Percentiles rank a stretch among this genome's conserved stretches.
Conservation (phyloP, 805 yeast species). For the Soucietia sequanensis region DNA sequence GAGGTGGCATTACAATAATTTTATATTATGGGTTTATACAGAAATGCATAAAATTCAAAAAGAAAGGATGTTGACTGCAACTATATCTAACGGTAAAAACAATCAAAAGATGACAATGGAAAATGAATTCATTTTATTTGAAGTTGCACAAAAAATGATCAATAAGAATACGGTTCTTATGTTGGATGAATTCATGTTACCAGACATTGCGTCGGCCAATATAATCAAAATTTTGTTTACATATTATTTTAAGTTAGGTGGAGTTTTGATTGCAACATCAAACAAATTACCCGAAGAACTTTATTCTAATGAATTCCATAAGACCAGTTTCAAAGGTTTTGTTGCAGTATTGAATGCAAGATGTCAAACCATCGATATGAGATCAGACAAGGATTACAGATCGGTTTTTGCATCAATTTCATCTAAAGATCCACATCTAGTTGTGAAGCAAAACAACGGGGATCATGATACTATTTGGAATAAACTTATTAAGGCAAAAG, state of each 20-base stretch:
- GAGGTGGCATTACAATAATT: slow-evolving; percentile 71
- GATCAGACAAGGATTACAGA: slow-evolving; percentile 57
- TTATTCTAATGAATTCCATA: slow-evolving; percentile 64
- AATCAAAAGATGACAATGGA: slow-evolving; percentile 40
- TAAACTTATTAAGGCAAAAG: slow-evolving; percentile 21
- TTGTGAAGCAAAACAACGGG: slow-evolving; percentile 25
- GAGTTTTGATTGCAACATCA: slow-evolving; percentile 72
- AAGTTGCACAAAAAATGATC: slow-evolving; percentile 65
- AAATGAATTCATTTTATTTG: slow-evolving; percentile 63
- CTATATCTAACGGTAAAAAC: slow-evolving; percentile 13
- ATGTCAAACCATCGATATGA: slow-evolving; percentile 64
- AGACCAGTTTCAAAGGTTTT: slow-evolving; percentile 55
- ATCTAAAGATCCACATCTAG: slow-evolving; percentile 23
- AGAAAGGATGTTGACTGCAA: slow-evolving; percentile 37
- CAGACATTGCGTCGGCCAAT: slow-evolving; percentile 73
- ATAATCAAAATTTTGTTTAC: slow-evolving; percentile 64
- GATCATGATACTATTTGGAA: slow-evolving; percentile 35
- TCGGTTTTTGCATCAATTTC: slow-evolving; percentile 19
- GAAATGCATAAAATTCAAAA: slow-evolving; percentile 58
- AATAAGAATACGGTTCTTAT: slow-evolving; percentile 55
- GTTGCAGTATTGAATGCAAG: slow-evolving; percentile 55
- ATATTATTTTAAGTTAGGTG: slow-evolving; percentile 70
- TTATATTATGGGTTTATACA: slow-evolving; percentile 64
- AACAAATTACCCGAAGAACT: slow-evolving; percentile 71
- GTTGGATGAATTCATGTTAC: slow-evolving; percentile 74